Evolutionary conservation across 768 basidiomycete species (phyloP).

Genomic region (Auricularia sp.): DNA sequence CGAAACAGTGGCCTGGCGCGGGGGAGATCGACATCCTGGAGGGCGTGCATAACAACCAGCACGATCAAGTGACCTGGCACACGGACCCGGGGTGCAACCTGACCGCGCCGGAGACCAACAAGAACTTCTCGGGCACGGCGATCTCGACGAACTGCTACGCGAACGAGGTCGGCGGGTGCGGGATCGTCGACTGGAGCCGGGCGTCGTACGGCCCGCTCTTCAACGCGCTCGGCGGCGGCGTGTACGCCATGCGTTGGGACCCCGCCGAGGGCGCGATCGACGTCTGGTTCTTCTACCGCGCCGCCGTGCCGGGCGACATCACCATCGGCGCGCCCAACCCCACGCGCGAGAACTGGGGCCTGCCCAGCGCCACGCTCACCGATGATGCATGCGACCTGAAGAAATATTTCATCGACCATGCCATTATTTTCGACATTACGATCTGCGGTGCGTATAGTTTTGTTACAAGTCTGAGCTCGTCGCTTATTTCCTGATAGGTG

Average conservation of each 20-base stretch:
- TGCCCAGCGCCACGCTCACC: constrained; percentile 51
- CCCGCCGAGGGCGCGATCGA: constrained; percentile 47
- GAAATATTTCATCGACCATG: constrained; percentile 55
- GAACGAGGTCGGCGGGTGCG: constrained; percentile 62
- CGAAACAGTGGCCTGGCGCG: background rate
- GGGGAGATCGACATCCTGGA: constrained; percentile 82
- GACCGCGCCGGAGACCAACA: constrained; percentile 29
- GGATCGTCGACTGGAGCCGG: constrained; percentile 66
- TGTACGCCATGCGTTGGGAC: constrained; percentile 88
- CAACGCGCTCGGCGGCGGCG: constrained; percentile 70
- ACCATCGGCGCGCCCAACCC: constrained; percentile 51
- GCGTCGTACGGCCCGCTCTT: constrained; percentile 80
- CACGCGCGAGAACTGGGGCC: constrained; percentile 44
- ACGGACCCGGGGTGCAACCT: constrained; percentile 44
- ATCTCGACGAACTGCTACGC: constrained; percentile 40
- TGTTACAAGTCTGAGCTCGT: too few species aligned
- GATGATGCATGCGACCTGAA: constrained; percentile 47
- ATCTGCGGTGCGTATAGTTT: constrained; percentile 51
- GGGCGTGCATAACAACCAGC: constrained; percentile 75
- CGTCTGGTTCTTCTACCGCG: constrained; percentile 78
- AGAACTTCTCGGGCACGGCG: constrained; percentile 49
- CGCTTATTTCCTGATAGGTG: background rate
- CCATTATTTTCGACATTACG: constrained; percentile 73
- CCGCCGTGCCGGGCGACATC: constrained; percentile 63
- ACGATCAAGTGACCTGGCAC: constrained; percentile 61